Conservation (phyloP, 2,329 filamentous ascomycete species). For the Arthrobotrys entomopaga region DNA sequence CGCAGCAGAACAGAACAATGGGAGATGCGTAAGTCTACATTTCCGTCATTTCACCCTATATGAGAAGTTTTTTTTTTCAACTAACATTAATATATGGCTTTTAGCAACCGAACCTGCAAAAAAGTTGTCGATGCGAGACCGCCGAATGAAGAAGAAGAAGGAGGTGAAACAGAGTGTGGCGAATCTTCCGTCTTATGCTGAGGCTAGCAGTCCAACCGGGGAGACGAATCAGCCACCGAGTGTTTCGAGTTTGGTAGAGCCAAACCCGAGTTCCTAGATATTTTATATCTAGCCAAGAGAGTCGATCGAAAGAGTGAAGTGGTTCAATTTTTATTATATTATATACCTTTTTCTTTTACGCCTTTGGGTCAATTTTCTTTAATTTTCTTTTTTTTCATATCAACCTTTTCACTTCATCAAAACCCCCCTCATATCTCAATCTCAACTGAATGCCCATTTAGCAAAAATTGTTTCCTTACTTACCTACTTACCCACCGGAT, state of each 20-base stretch:
- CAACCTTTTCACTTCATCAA: slow-evolving; percentile 11
- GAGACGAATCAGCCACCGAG: slow-evolving; percentile 10
- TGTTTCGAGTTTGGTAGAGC: slow-evolving; percentile 31
- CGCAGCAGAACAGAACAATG: slow-evolving; percentile 56
- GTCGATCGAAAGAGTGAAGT: neutral
- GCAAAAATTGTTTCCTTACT: no score
- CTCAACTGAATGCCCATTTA: neutral
- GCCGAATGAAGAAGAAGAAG: slow-evolving; percentile 51
- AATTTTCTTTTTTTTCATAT: slow-evolving; percentile 30
- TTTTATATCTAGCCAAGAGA: neutral
- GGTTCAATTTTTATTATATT: slow-evolving; percentile 4
- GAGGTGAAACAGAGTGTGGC: slow-evolving; percentile 41
- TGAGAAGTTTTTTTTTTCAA: neutral
- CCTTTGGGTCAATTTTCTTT: no score
- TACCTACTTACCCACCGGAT: no score
- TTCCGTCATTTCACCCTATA: neutral
- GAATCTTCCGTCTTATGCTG: slow-evolving; percentile 41
- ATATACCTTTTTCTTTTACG: no score
- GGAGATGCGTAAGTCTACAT: slow-evolving; percentile 52
- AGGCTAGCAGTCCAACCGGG: slow-evolving; percentile 44
- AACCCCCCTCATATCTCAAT: slow-evolving; percentile 6
- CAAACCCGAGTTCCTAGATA: slow-evolving; percentile 35
- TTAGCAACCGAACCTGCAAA: slow-evolving; percentile 52
- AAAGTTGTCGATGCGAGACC: slow-evolving; percentile 51
- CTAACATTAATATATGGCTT: neutral